Conservation (phyloP, 2,329 filamentous ascomycete genomes). For the Huntiella bhutanensis region DNA sequence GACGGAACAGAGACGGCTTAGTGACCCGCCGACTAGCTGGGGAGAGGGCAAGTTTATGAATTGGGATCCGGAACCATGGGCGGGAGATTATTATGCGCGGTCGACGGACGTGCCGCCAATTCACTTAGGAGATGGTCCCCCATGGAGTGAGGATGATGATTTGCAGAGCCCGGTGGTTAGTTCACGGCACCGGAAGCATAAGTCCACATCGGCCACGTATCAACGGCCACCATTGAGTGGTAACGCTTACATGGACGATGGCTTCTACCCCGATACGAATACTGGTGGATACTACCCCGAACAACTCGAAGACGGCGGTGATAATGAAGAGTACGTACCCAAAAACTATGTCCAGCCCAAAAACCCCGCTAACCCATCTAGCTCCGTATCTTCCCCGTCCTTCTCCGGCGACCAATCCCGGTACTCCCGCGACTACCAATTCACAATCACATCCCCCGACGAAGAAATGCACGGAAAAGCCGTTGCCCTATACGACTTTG, state of each 20-base stretch:
- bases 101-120: constrained; percentile 62
- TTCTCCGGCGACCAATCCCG: constrained; percentile 51
- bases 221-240: constrained; percentile 26
- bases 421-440: constrained; percentile 82
- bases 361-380: constrained; percentile 38
- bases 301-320: constrained; percentile 42
- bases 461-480: constrained; percentile 97
- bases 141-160: constrained; percentile 91
- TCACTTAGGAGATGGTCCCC: constrained; percentile 71
- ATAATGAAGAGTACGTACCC: constrained; percentile 29
- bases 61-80: constrained; percentile 34
- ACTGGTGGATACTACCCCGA: constrained; percentile 53
- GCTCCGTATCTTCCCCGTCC: constrained; percentile 38
- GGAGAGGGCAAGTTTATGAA: constrained; percentile 37
- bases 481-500: constrained; percentile 88
- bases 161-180: constrained; percentile 79
- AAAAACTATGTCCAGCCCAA: background rate
- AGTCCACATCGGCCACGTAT: constrained; percentile 39
- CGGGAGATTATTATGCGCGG: constrained; percentile 34
- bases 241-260: constrained; percentile 40
- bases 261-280: constrained; percentile 53
- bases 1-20: constrained; percentile 63
- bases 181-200: constrained; percentile 71
- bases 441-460: constrained; percentile 85
- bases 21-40: constrained; percentile 62